phyloP scores from a whole-genome alignment of 257 asterid species.

The Osmanthus fragrans region DNA sequence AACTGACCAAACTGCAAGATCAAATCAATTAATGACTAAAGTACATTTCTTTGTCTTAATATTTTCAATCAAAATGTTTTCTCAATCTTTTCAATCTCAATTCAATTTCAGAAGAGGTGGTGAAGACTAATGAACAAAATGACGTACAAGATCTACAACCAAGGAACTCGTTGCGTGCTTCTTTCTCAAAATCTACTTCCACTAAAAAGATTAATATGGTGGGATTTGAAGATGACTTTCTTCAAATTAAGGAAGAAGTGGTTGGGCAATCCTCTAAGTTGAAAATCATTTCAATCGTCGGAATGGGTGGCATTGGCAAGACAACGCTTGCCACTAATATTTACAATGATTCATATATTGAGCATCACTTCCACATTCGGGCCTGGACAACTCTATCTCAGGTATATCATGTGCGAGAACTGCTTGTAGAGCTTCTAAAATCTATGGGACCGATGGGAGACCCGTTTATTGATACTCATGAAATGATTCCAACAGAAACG shows the following conservation, averaged over 20 bases:
- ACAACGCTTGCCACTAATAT: constrained; percentile 21
- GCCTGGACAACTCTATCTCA: constrained; percentile 22
- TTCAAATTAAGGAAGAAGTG: background rate
- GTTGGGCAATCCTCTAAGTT: background rate
- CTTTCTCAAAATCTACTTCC: background rate
- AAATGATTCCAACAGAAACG: rapidly evolving
- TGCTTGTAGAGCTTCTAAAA: background rate
- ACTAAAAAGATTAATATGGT: constrained; percentile 3
- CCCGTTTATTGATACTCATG: too few relatives aligned
- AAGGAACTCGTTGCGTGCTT: background rate
- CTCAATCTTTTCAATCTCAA: background rate
- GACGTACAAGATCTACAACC: background rate
- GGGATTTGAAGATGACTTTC: constrained; percentile 10
- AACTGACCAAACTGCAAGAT: background rate
- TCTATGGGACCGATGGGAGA: background rate
- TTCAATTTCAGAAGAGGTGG: constrained; percentile 14
- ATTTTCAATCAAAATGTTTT: background rate
- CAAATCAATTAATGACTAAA: too few relatives aligned
- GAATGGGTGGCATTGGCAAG: constrained; percentile 20
- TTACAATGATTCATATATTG: constrained; percentile 6
- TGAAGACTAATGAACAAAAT: background rate
- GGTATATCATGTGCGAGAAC: background rate
- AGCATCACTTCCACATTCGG: constrained; percentile 10
- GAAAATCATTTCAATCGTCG: background rate
- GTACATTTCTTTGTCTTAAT: too few relatives aligned